Evolutionary conservation across 106 monocot genomes (phyloP).

Genomic region (Triglochin maritima): DNA sequence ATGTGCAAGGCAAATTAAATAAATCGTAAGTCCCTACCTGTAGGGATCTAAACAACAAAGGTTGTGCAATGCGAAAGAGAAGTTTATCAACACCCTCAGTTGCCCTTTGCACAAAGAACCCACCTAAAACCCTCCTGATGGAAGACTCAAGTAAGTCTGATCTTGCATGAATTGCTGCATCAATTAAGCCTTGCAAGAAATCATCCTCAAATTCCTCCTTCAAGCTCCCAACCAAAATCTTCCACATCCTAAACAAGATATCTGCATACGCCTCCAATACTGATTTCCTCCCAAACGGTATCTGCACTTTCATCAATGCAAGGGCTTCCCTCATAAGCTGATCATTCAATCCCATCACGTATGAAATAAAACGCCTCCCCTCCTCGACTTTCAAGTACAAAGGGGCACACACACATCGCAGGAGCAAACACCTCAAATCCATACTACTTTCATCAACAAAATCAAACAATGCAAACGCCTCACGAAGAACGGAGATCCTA

Average conservation of each 20-base stretch:
- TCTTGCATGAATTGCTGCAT: conserved; percentile 58
- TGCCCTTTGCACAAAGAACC: conserved; percentile 67
- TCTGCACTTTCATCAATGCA: conserved; percentile 56
- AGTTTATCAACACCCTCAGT: conserved; percentile 86
- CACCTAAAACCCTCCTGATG: conserved; percentile 59
- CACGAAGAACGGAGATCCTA: conserved; percentile 52
- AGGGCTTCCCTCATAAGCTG: conserved; percentile 59
- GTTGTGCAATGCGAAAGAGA: conserved; percentile 64
- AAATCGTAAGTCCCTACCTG: conserved; percentile 29
- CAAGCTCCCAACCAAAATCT: conserved; percentile 25
- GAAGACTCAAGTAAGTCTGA: conserved; percentile 44
- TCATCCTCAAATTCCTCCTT: conserved; percentile 59
- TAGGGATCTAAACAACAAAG: conserved; percentile 85
- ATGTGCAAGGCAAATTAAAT: background rate
- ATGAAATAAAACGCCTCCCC: conserved; percentile 56
- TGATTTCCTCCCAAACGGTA: conserved; percentile 75
- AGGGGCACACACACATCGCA: conserved; percentile 65
- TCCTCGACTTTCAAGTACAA: conserved; percentile 78
- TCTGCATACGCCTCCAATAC: conserved; percentile 82
- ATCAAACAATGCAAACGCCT: conserved; percentile 70
- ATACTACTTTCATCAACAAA: conserved; percentile 81
- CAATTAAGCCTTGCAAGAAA: conserved; percentile 79
- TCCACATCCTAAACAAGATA: conserved; percentile 78
- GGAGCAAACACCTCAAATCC: conserved; percentile 55
- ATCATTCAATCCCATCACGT: conserved; percentile 50